Percentiles rank a stretch among this genome's conserved stretches.
These are phyloP conservation scores for Arachnomyces sp. DNA, from an alignment of 2,329 filamentous ascomycete species.

Conservation along the genomic window DNA sequence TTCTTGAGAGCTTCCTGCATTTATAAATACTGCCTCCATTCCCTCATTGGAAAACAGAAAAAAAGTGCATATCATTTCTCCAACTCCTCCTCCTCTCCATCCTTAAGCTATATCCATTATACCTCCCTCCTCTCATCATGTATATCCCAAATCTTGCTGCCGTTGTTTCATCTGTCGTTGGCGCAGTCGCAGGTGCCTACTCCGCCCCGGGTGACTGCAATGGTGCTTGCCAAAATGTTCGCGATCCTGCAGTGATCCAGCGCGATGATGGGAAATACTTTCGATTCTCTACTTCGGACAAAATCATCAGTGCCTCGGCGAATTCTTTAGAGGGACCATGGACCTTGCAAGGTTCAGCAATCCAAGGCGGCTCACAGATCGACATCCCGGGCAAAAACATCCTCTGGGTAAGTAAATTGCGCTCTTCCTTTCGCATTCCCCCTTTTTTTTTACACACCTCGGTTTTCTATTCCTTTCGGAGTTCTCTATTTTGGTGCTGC, in stretches of 20 bases:
- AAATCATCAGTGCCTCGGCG: constrained; percentile 44
- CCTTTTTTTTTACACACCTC: background rate
- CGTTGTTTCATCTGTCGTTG: too few relatives aligned
- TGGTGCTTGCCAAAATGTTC: background rate
- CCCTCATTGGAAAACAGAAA: too few relatives aligned
- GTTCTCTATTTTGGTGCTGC: background rate
- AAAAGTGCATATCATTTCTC: too few relatives aligned
- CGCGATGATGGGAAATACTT: constrained; percentile 43
- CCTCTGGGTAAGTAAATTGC: constrained; percentile 38
- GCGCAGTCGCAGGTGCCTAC: background rate
- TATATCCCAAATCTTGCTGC: too few relatives aligned
- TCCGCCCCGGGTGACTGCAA: background rate
- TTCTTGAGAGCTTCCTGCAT: too few relatives aligned
- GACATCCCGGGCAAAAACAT: constrained; percentile 40
- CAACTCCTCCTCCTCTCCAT: too few relatives aligned
- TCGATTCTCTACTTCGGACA: constrained; percentile 46
- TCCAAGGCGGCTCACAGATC: constrained; percentile 41
- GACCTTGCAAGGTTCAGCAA: constrained; percentile 40
- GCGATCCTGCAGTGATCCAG: constrained; percentile 1
- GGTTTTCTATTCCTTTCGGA: too few relatives aligned
- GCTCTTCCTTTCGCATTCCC: too few relatives aligned
- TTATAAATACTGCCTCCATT: too few relatives aligned
- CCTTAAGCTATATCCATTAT: too few relatives aligned
- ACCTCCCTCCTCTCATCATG: too few relatives aligned
- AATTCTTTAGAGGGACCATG: constrained; percentile 44